phyloP scores from a whole-genome alignment of 2,329 filamentous ascomycete genomes.

The Penicillium palitans region DNA sequence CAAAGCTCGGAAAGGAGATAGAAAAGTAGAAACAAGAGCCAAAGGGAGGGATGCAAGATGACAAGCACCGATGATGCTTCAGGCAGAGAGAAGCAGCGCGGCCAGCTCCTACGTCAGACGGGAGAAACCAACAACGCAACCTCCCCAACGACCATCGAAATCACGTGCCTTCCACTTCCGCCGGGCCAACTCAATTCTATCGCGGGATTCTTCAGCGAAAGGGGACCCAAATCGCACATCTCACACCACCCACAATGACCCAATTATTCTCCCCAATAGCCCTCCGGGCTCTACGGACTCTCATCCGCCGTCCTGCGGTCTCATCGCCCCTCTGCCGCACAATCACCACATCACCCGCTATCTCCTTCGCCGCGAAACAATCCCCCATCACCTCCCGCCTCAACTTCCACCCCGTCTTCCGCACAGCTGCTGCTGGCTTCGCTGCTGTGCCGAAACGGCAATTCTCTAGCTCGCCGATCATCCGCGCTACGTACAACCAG shows the following conservation, averaged over 20 bases:
- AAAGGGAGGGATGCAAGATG: conserved; percentile 20
- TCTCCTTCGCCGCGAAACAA: conserved; percentile 19
- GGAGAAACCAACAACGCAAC: conserved; percentile 30
- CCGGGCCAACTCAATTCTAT: conserved; percentile 11
- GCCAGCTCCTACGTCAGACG: conserved; percentile 38
- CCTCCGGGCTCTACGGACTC: conserved; percentile 37
- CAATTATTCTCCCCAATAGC: conserved; percentile 37
- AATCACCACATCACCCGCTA: conserved; percentile 24
- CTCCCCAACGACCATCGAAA: background rate
- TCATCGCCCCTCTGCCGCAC: conserved; percentile 24
- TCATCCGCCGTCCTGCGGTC: conserved; percentile 30
- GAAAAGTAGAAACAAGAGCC: conserved; percentile 7
- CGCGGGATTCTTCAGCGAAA: conserved; percentile 15
- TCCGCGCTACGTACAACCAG: conserved; percentile 69
- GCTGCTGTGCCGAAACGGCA: conserved; percentile 35
- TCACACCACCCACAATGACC: conserved; percentile 31
- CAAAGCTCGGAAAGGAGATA: conserved; percentile 7
- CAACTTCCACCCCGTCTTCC: conserved; percentile 34
- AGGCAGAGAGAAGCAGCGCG: conserved; percentile 33
- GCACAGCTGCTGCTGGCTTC: conserved; percentile 26
- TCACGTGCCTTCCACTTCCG: conserved; percentile 26
- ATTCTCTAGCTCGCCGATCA: conserved; percentile 60
- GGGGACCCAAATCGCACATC: background rate
- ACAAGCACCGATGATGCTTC: conserved; percentile 19
- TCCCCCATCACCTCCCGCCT: conserved; percentile 22